Conservation (phyloP, 495 filamentous ascomycete species). For the Xylaria castorea region DNA sequence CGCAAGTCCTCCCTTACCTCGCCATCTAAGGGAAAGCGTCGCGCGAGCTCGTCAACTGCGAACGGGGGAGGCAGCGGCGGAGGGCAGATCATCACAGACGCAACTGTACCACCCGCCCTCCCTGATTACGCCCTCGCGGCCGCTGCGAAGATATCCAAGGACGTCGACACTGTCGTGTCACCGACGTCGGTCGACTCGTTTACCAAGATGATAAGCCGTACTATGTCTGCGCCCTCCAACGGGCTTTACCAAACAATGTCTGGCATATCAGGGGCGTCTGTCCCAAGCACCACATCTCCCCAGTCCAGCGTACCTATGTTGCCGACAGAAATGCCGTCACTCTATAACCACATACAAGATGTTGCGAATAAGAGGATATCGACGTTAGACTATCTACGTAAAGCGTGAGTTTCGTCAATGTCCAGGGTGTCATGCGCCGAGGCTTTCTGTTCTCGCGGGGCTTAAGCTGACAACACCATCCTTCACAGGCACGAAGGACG, state of each 20-base stretch:
- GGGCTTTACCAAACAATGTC: slow-evolving; percentile 40
- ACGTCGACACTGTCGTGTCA: slow-evolving; percentile 41
- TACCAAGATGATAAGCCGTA: slow-evolving; percentile 53
- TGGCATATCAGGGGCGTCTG: slow-evolving; percentile 25
- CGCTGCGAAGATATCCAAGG: slow-evolving; percentile 47
- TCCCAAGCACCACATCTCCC: slow-evolving; percentile 38
- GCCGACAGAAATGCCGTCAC: slow-evolving; percentile 44
- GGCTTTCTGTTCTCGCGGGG: not conserved
- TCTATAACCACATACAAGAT: slow-evolving; percentile 87
- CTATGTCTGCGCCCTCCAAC: slow-evolving; percentile 37
- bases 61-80: slow-evolving; percentile 35
- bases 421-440: slow-evolving; percentile 9
- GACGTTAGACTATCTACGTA: slow-evolving; percentile 92
- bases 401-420: slow-evolving; percentile 67
- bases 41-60: slow-evolving; percentile 44
- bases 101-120: slow-evolving; percentile 47
- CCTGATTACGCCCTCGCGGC: slow-evolving; percentile 49
- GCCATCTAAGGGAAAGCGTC: slow-evolving; percentile 46
- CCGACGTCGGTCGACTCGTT: slow-evolving; percentile 47
- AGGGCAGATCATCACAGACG: slow-evolving; percentile 43
- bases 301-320: slow-evolving; percentile 28
- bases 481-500: slow-evolving; percentile 80
- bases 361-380: slow-evolving; percentile 90
- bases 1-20: slow-evolving; percentile 52
- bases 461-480: slow-evolving; percentile 32